A percentile compares a stretch with the other conserved stretches of the same genome.
Conservation (phyloP, 2,329 filamentous ascomycete genomes). For the Geosmithia flava region DNA sequence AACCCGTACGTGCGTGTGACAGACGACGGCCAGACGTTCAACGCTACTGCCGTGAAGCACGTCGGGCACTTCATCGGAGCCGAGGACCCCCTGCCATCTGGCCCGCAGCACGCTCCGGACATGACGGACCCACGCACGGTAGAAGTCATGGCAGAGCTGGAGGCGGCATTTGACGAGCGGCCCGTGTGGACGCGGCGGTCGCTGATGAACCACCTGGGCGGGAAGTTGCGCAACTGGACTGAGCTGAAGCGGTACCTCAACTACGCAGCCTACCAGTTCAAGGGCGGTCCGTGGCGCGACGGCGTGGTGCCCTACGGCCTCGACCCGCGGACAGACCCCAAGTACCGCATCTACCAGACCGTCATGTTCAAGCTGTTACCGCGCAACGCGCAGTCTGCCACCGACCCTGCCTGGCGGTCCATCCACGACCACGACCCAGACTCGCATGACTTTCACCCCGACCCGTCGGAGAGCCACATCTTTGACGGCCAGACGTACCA, state of each 20-base stretch:
- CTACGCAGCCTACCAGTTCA: slow-evolving; percentile 85
- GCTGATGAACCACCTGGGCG: slow-evolving; percentile 58
- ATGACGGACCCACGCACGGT: slow-evolving; percentile 49
- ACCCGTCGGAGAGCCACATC: slow-evolving; percentile 48
- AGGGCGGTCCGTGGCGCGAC: slow-evolving; percentile 84
- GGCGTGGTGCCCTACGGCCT: slow-evolving; percentile 75
- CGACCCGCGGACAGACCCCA: slow-evolving; percentile 68
- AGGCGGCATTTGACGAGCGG: slow-evolving; percentile 54
- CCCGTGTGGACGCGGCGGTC: slow-evolving; percentile 82
- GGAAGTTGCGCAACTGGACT: slow-evolving; percentile 36
- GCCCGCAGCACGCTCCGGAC: slow-evolving; percentile 48
- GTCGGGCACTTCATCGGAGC: slow-evolving; percentile 45
- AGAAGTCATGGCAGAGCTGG: slow-evolving; percentile 51
- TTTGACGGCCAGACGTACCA: slow-evolving; percentile 71
- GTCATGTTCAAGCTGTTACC: slow-evolving; percentile 64
- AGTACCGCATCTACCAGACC: slow-evolving; percentile 76
- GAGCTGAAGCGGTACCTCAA: slow-evolving; percentile 64
- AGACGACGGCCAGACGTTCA: slow-evolving; percentile 42
- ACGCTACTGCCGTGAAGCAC: slow-evolving; percentile 45
- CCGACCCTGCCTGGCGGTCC: not conserved
- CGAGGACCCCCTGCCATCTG: slow-evolving; percentile 46
- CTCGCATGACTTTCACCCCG: slow-evolving; percentile 12
- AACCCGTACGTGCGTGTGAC: slow-evolving; percentile 64
- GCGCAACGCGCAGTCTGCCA: not conserved
- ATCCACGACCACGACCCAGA: slow-evolving; percentile 9